Percentiles rank a stretch among this genome's conserved stretches.
phyloP scores from a whole-genome alignment of 306 rosid genomes.

The Cucurbita ficifolia region DNA sequence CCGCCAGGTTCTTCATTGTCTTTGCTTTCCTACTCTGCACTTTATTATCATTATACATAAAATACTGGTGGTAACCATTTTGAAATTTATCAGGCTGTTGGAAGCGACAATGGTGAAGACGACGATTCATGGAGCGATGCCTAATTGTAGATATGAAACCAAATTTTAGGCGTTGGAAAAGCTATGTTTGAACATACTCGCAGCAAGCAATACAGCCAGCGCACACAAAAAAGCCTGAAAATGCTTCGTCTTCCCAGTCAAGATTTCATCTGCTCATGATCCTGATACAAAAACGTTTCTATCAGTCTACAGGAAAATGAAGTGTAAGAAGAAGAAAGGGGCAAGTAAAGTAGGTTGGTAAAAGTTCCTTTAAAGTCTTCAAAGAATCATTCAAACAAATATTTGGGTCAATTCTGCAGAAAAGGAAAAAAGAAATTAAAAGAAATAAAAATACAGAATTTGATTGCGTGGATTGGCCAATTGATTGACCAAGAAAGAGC shows the following conservation, averaged over 20 bases:
- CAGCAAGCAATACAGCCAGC: neutral
- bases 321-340: no score
- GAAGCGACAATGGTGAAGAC: conserved; percentile 74
- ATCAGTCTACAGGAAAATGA: neutral
- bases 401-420: no score
- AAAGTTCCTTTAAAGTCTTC: neutral
- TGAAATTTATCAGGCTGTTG: conserved; percentile 59
- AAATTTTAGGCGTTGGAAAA: neutral
- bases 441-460: neutral
- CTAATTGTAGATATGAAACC: conserved; percentile 8
- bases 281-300: neutral
- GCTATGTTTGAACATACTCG: neutral
- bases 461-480: neutral
- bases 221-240: neutral
- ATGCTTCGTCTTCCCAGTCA: neutral
- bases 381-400: conserved; percentile 1
- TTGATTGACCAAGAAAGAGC: conserved; percentile 1
- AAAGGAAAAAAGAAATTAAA: no score
- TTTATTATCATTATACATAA: neutral
- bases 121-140: conserved; percentile 83
- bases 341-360: neutral
- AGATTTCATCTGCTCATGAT: neutral
- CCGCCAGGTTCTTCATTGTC: conserved; percentile 55
- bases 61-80: neutral
- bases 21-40: neutral